Evolutionary conservation across 345 rosid species (phyloP).

Genomic region (Durio zibethinus): DNA sequence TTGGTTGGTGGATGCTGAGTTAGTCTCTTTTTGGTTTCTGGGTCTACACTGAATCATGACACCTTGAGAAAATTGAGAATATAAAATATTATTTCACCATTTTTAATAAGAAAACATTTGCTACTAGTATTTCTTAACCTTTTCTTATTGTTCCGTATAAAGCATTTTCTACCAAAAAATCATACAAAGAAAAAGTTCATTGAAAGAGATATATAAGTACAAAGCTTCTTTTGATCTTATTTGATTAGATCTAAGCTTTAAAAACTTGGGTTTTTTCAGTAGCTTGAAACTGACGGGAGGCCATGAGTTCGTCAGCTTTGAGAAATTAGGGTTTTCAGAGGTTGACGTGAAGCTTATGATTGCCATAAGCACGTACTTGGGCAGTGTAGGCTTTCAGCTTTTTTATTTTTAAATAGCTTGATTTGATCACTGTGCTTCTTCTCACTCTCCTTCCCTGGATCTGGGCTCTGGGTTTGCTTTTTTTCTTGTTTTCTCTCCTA

Average conservation of each 20-base stretch:
- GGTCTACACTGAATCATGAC: constrained; percentile 1
- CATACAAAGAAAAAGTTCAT: background rate
- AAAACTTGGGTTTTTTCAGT: constrained; percentile 2
- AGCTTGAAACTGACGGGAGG: background rate
- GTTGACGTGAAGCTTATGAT: constrained; percentile 29
- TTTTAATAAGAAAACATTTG: background rate
- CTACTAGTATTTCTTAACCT: background rate
- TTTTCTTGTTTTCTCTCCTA: background rate
- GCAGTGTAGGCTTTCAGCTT: background rate
- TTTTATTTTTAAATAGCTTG: background rate
- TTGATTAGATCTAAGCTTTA: constrained; percentile 4
- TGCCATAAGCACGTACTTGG: background rate
- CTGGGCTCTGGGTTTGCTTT: background rate
- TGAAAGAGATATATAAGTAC: background rate
- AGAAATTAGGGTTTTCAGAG: constrained; percentile 37
- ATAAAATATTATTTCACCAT: too few species aligned
- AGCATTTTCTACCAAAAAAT: background rate
- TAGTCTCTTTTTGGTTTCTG: background rate
- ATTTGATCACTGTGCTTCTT: background rate
- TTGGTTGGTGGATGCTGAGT: background rate
- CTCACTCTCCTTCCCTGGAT: background rate
- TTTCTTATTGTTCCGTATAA: background rate
- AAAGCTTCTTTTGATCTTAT: background rate
- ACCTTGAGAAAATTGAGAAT: background rate
- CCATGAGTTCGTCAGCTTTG: background rate